Evolutionary conservation across 2,329 filamentous ascomycete genomes (phyloP), one percentile per base, ranked within the genome.

Genomic region (Penicillium sp.): DNA sequence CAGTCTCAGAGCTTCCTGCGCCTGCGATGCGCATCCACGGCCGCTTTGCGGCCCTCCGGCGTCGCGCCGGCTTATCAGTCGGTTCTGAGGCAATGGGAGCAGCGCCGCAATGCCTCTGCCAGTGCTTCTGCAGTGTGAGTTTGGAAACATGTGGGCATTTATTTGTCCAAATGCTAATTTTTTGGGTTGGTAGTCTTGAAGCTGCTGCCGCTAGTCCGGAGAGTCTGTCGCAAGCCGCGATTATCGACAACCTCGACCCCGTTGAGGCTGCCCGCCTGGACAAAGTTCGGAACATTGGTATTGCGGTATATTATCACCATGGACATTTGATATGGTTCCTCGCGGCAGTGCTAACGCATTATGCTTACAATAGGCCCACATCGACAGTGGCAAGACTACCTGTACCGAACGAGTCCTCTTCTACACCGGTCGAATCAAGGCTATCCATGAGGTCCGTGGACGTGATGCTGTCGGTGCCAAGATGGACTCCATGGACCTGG

Each of bases 401-500:
- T 91, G 88, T 62, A 98, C 93, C 57, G 95, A 99, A 80, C 90
- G 95, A 76, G 92, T 99, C 46, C 89, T 99, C 58, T 99, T 93
- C 85, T 99, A 99, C 78, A 98, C 95, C 56, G 95, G 95, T 66
- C 89, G 95, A 74, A 97, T 97, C 79, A 96, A 96, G 75, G 85
- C 91, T 35, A 98, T 99, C 71, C 95, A 99, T 81, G 95, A 99
- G 79, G 95, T 99, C 44, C 87, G 95, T 72, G 75, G 75, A 53
- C 93, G 94, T 73, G 95, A 99, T 83, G 87, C 90, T 37, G 92
- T 97, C 41, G 95, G 95, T 65, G 95, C 95, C 61, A 99, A 99
- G 82, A 99, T 99, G 95, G 95, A 99, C 82, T 97, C 93, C 27
- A 99, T 99, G 95, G 95, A 99, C 69, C 83, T 99, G 67, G 95